phyloP scores from a whole-genome alignment of 345 rosid genomes.

The Leavenworthia alabamica region DNA sequence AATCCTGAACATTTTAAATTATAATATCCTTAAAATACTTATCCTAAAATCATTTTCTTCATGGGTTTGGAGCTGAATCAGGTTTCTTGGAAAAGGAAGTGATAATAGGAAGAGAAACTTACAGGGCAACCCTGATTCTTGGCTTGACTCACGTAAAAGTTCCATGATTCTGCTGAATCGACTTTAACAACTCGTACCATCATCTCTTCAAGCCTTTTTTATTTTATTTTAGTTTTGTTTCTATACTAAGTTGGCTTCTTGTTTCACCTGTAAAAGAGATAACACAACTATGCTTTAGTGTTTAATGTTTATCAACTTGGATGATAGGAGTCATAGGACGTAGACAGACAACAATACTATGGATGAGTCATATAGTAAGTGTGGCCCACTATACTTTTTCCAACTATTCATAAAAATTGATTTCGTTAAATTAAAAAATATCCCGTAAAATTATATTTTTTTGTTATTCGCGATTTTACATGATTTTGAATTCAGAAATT shows the following conservation, averaged over 20 bases:
- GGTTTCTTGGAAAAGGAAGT: background rate
- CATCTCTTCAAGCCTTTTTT: slow-evolving; percentile 34
- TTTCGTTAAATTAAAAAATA: background rate
- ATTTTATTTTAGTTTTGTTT: background rate
- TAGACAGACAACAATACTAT: background rate
- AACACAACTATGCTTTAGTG: background rate
- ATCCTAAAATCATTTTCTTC: background rate
- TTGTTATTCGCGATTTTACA: no score
- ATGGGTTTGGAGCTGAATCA: background rate
- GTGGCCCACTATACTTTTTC: slow-evolving; percentile 3
- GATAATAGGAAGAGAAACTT: slow-evolving; percentile 19
- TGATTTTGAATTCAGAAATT: no score
- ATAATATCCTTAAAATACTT: background rate
- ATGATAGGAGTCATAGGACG: slow-evolving; percentile 7
- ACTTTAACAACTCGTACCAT: slow-evolving; percentile 57
- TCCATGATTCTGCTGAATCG: slow-evolving; percentile 66
- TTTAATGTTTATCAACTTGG: slow-evolving; percentile 18
- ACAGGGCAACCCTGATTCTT: slow-evolving; percentile 60
- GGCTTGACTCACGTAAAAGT: slow-evolving; percentile 50
- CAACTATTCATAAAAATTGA: background rate
- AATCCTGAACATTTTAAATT: background rate
- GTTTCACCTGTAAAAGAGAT: background rate
- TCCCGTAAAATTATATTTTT: no score
- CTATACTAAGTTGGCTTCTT: background rate
- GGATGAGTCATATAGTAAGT: background rate